These are phyloP conservation scores for Talaromyces pinophilus DNA, from an alignment of 2,329 filamentous ascomycete genomes.

Conservation along the genomic window DNA sequence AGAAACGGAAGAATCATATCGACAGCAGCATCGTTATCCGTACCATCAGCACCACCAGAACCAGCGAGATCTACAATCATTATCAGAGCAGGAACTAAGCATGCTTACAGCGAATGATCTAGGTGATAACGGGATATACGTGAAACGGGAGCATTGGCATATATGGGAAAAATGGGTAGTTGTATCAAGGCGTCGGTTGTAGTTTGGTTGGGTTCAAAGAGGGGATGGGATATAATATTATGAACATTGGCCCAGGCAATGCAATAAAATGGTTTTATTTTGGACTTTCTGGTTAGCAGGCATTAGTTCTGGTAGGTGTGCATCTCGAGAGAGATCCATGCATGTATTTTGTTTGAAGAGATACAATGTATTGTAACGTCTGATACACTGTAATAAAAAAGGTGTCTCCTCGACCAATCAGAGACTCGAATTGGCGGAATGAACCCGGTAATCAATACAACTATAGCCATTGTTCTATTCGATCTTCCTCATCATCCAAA, in stretches of 20 bases:
- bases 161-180: slow-evolving; percentile 46
- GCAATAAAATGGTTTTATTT: neutral
- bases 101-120: slow-evolving; percentile 35
- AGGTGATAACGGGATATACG: slow-evolving; percentile 40
- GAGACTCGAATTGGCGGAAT: neutral
- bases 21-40: slow-evolving; percentile 8
- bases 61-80: slow-evolving; percentile 19
- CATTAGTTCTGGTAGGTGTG: neutral
- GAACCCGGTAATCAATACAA: slow-evolving; percentile 9
- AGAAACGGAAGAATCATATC: slow-evolving; percentile 20
- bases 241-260: neutral
- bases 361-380: neutral
- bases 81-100: slow-evolving; percentile 30
- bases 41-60: slow-evolving; percentile 14
- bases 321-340: neutral
- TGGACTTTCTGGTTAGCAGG: neutral
- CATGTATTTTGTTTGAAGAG: neutral
- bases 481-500: neutral
- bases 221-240: neutral
- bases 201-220: neutral
- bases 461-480: neutral
- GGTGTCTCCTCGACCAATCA: neutral
- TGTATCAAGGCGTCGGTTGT: slow-evolving; percentile 25
- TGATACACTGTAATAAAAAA: neutral
- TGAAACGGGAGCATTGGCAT: slow-evolving; percentile 35